phyloP scores from a whole-genome alignment of 1,139 yeast genomes.

The Kodamaea anthophila region DNA sequence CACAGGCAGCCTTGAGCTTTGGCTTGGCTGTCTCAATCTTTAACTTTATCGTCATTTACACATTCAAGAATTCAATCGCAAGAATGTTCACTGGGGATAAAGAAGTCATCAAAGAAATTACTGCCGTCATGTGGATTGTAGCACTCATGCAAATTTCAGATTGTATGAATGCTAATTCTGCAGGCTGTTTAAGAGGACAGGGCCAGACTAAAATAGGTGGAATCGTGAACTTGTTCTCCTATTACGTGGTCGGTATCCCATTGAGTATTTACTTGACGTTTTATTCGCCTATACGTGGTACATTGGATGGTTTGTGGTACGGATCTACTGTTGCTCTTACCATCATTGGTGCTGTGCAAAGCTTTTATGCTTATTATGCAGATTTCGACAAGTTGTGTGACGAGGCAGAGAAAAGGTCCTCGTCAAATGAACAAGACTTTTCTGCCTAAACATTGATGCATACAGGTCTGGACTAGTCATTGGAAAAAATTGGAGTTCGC shows the following conservation, averaged over 20 bases:
- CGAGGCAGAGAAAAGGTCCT: slow-evolving; percentile 36
- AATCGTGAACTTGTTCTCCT: slow-evolving; percentile 45
- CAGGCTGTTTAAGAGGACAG: slow-evolving; percentile 57
- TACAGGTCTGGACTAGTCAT: too few species aligned
- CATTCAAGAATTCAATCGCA: slow-evolving; percentile 35
- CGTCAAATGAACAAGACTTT: slow-evolving; percentile 3
- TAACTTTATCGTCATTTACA: slow-evolving; percentile 34
- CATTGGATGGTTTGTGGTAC: slow-evolving; percentile 48
- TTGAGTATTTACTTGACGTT: slow-evolving; percentile 44
- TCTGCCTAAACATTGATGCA: too few species aligned
- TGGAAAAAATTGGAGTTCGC: too few species aligned
- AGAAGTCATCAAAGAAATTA: slow-evolving; percentile 35
- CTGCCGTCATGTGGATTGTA: slow-evolving; percentile 44
- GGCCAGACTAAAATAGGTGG: slow-evolving; percentile 58
- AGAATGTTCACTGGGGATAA: slow-evolving; percentile 35
- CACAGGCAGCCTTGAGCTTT: slow-evolving; percentile 40
- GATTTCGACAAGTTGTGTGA: slow-evolving; percentile 35
- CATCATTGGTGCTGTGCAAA: slow-evolving; percentile 48
- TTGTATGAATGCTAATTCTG: slow-evolving; percentile 53
- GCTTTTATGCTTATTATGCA: slow-evolving; percentile 36
- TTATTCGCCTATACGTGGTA: slow-evolving; percentile 37
- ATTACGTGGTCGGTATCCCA: slow-evolving; percentile 50
- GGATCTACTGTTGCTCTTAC: slow-evolving; percentile 48
- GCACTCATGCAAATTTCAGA: slow-evolving; percentile 54
- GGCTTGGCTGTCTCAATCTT: slow-evolving; percentile 37